Evolutionary conservation across 495 filamentous ascomycete species (phyloP).

Genomic region (Bathelium albidoporum): DNA sequence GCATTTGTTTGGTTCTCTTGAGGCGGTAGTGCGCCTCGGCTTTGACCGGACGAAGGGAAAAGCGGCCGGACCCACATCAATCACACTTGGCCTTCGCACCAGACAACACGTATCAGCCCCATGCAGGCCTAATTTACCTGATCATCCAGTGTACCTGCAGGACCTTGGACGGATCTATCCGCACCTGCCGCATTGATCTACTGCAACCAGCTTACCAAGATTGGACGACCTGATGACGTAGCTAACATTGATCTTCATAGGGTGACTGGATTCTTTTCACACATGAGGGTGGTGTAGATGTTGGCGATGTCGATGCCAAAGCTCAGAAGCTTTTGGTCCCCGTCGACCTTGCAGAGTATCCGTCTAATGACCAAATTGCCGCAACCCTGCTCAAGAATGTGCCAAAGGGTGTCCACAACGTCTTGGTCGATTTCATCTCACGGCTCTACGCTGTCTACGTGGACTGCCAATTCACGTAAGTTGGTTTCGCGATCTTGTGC

Average conservation of each 20-base stretch:
- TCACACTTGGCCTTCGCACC: conserved; percentile 14
- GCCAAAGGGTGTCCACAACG: conserved; percentile 89
- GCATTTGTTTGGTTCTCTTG: background rate
- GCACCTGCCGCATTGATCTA: background rate
- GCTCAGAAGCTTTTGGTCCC: conserved; percentile 96
- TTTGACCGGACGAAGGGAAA: conserved; percentile 9
- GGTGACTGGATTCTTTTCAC: conserved; percentile 99
- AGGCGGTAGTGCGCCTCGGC: background rate
- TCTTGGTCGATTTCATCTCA: conserved; percentile 96
- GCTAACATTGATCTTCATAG: conserved; percentile 38
- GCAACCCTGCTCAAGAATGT: conserved; percentile 78
- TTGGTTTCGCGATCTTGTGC: background rate
- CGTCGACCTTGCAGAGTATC: conserved; percentile 88
- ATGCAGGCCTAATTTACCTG: conserved; percentile 11
- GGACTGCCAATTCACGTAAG: conserved; percentile 92
- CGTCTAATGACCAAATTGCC: conserved; percentile 91
- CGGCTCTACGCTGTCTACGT: conserved; percentile 95
- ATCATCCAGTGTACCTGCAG: background rate
- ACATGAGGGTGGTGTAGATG: conserved; percentile 98
- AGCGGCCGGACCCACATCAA: conserved; percentile 1
- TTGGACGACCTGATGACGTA: background rate
- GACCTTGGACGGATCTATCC: background rate
- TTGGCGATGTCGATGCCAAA: conserved; percentile 98
- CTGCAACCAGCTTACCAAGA: background rate
- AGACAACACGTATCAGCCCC: conserved; percentile 24